Evolutionary conservation across 164 flowering plant genomes (phyloP).

Genomic region (Akebia trifoliata): DNA sequence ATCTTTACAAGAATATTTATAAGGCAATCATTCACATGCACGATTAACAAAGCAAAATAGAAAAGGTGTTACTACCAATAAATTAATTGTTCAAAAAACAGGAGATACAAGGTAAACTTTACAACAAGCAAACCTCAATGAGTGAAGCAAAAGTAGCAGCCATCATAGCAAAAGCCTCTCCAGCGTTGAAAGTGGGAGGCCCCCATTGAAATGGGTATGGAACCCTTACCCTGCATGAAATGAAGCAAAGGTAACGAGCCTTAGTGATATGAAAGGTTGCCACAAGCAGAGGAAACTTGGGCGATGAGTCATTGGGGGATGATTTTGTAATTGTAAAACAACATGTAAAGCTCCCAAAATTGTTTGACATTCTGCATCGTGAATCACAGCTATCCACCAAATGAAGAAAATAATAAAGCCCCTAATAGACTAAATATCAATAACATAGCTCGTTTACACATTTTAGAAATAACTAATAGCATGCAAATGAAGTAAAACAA

Average conservation of each 20-base stretch:
- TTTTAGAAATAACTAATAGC: no score
- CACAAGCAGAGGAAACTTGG: not conserved
- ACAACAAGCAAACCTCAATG: conserved; percentile 46
- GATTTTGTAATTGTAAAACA: no score
- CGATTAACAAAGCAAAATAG: not conserved
- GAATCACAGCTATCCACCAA: no score
- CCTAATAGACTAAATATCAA: no score
- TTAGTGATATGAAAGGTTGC: not conserved
- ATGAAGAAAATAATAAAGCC: no score
- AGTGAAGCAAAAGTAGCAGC: conserved; percentile 70
- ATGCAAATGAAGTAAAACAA: no score
- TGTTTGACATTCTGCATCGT: no score
- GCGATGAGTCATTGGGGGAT: not conserved
- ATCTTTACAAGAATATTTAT: no score
- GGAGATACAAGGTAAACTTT: not conserved
- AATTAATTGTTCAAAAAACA: not conserved
- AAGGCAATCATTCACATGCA: no score
- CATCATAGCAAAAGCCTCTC: conserved; percentile 69
- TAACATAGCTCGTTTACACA: no score
- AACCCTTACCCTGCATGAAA: conserved; percentile 49
- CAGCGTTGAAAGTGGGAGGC: conserved; percentile 56
- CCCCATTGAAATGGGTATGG: conserved; percentile 91
- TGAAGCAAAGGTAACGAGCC: not conserved
- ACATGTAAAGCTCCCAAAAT: no score
- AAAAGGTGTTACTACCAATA: not conserved